Percentiles rank a stretch among this genome's conserved stretches.
phyloP scores from a whole-genome alignment of 495 filamentous ascomycete genomes.

The Aspergillus funiculosus region DNA sequence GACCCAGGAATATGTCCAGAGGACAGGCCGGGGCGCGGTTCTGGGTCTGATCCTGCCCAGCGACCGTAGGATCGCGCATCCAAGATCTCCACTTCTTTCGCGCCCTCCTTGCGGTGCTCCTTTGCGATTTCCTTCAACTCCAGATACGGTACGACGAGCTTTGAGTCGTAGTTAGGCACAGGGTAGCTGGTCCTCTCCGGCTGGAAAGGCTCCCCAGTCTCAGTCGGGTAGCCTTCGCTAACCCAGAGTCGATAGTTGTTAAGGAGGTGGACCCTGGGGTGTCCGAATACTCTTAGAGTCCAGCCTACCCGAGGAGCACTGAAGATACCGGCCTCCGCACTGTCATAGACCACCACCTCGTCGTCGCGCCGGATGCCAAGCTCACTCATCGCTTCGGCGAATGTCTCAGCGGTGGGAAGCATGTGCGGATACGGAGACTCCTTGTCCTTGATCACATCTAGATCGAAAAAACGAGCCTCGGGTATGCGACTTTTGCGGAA shows the following conservation, averaged over 20 bases:
- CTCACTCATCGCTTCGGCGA: constrained; percentile 80
- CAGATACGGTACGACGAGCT: constrained; percentile 63
- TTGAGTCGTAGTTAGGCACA: constrained; percentile 47
- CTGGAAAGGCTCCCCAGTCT: constrained; percentile 65
- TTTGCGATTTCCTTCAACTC: constrained; percentile 71
- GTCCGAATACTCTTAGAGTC: constrained; percentile 87
- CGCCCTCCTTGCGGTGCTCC: constrained; percentile 71
- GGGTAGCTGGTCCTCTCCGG: constrained; percentile 52
- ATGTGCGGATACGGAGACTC: constrained; percentile 92
- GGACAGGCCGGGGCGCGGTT: constrained; percentile 78
- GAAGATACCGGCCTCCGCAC: constrained; percentile 82
- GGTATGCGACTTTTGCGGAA: constrained; percentile 78
- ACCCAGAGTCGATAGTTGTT: constrained; percentile 95
- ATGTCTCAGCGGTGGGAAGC: constrained; percentile 75
- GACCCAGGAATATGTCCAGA: constrained; percentile 91
- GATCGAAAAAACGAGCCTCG: constrained; percentile 88
- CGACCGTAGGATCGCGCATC: constrained; percentile 79
- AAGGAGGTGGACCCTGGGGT: constrained; percentile 80
- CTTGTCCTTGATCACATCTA: constrained; percentile 83
- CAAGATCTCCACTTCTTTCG: constrained; percentile 76
- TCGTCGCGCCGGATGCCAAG: constrained; percentile 83
- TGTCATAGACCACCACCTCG: constrained; percentile 88
- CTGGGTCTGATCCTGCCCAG: constrained; percentile 76
- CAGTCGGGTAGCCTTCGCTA: constrained; percentile 69
- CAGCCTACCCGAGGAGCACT: constrained; percentile 88